These are phyloP conservation scores for Plasmodium inui DNA, from an alignment of 169 alveolate species.

Conservation along the genomic window DNA sequence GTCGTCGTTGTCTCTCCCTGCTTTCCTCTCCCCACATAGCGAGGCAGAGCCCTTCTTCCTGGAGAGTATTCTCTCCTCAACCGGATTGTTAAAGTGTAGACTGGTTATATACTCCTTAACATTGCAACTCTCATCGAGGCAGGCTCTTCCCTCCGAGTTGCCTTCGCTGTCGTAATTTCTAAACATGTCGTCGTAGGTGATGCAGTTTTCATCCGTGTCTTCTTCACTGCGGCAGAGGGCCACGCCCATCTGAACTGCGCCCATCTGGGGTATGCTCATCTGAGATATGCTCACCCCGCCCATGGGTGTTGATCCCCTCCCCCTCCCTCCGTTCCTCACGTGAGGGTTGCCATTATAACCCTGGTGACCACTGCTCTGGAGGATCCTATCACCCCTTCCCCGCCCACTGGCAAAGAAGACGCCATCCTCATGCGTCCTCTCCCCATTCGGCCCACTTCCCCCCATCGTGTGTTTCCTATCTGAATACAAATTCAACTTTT, in stretches of 20 bases:
- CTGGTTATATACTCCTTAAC: conserved; percentile 30
- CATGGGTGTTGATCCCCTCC: too few relatives aligned
- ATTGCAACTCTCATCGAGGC: neutral
- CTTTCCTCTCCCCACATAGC: neutral
- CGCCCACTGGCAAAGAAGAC: neutral
- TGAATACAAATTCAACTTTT: neutral
- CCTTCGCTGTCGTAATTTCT: conserved; percentile 4
- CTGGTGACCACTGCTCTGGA: neutral
- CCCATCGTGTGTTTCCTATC: neutral
- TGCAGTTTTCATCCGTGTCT: conserved; percentile 1
- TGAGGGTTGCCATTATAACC: too few relatives aligned
- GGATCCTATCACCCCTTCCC: neutral
- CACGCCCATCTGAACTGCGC: neutral
- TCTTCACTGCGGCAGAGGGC: neutral
- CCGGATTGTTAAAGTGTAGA: conserved; percentile 1
- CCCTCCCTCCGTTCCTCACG: too few relatives aligned
- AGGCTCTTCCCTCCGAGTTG: neutral
- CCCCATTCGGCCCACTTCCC: neutral
- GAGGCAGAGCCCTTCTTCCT: neutral
- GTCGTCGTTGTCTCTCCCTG: neutral
- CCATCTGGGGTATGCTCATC: neutral
- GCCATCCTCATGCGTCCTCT: neutral
- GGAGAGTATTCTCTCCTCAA: neutral
- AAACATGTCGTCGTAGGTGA: conserved; percentile 40
- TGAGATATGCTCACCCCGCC: too few relatives aligned